phyloP scores from a whole-genome alignment of 2,329 filamentous ascomycete species.

The Alternaria alternata region DNA sequence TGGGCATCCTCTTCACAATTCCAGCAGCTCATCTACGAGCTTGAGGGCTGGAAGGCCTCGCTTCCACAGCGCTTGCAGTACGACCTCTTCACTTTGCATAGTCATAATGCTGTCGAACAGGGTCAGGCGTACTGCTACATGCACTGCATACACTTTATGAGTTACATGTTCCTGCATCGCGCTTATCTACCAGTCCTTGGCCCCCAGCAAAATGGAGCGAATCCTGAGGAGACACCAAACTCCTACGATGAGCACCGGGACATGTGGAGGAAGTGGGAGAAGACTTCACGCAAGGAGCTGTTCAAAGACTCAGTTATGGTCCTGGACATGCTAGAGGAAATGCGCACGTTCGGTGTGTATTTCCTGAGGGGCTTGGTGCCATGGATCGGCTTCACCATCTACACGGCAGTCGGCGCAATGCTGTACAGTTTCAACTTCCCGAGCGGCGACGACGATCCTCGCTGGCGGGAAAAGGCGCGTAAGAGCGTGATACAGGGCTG shows the following conservation, averaged over 20 bases:
- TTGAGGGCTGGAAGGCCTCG: conserved; percentile 47
- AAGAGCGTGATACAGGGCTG: conserved; percentile 49
- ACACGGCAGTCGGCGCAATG: conserved; percentile 53
- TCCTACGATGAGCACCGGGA: conserved; percentile 45
- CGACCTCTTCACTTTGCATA: conserved; percentile 50
- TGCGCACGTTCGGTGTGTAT: conserved; percentile 52
- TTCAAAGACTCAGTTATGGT: conserved; percentile 50
- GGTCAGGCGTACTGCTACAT: conserved; percentile 54
- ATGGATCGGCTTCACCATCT: conserved; percentile 55
- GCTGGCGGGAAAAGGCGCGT: conserved; percentile 42
- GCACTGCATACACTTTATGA: conserved; percentile 55
- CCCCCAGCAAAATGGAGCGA: conserved; percentile 37
- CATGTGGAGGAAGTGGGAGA: conserved; percentile 50
- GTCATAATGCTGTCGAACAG: conserved; percentile 53
- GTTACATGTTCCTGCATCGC: conserved; percentile 53
- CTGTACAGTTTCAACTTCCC: conserved; percentile 52
- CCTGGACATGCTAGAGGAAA: conserved; percentile 53
- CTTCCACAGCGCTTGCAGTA: conserved; percentile 49
- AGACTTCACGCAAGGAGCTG: conserved; percentile 46
- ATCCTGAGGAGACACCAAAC: conserved; percentile 41
- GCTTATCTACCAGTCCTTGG: conserved; percentile 52
- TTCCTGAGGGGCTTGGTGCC: conserved; percentile 52
- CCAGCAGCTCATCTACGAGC: conserved; percentile 45
- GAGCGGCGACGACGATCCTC: conserved; percentile 45
- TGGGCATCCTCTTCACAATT: conserved; percentile 49